A percentile compares a stretch with the other conserved stretches of the same genome.
Conservation (phyloP, 2,329 filamentous ascomycete species). For the Penicillium corylophilum region DNA sequence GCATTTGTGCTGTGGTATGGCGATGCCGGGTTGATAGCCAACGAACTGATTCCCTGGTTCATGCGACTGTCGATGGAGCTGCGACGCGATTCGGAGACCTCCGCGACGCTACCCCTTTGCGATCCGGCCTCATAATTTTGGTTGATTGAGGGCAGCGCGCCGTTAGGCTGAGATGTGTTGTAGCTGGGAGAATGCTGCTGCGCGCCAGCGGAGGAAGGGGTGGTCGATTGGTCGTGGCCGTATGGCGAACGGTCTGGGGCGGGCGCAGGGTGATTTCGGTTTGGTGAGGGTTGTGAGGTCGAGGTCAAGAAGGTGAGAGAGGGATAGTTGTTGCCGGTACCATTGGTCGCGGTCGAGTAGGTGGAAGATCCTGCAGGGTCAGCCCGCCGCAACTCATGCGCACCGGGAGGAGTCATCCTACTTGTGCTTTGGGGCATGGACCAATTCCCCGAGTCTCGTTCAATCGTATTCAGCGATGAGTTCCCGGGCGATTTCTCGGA, state of each 20-base stretch:
- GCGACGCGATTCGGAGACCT: constrained; percentile 48
- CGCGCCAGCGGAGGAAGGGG: constrained; percentile 38
- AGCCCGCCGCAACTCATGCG: constrained; percentile 21
- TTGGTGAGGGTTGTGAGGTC: constrained; percentile 48
- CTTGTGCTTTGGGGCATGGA: constrained; percentile 60
- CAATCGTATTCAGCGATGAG: constrained; percentile 45
- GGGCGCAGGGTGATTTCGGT: constrained; percentile 37
- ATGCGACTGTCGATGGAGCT: constrained; percentile 52
- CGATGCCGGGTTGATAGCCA: constrained; percentile 48
- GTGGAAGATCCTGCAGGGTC: constrained; percentile 46
- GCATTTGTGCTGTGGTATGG: constrained; percentile 50
- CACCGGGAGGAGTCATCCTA: constrained; percentile 33
- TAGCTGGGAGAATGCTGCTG: constrained; percentile 42
- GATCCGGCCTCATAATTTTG: constrained; percentile 56
- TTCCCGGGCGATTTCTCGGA: constrained; percentile 46
- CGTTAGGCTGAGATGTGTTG: constrained; percentile 38
- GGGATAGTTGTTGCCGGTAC: constrained; percentile 43
- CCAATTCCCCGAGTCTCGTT: constrained; percentile 61
- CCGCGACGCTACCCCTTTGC: constrained; percentile 42
- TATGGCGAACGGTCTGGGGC: constrained; percentile 45
- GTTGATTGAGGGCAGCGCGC: constrained; percentile 58
- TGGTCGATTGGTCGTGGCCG: constrained; percentile 39
- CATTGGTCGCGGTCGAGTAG: constrained; percentile 49
- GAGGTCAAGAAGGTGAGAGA: constrained; percentile 46
- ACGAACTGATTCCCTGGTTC: constrained; percentile 49